Evolutionary conservation across 257 asterid genomes (phyloP), one percentile per base, ranked within the genome.

Genomic region (Solanum appendiculatum): DNA sequence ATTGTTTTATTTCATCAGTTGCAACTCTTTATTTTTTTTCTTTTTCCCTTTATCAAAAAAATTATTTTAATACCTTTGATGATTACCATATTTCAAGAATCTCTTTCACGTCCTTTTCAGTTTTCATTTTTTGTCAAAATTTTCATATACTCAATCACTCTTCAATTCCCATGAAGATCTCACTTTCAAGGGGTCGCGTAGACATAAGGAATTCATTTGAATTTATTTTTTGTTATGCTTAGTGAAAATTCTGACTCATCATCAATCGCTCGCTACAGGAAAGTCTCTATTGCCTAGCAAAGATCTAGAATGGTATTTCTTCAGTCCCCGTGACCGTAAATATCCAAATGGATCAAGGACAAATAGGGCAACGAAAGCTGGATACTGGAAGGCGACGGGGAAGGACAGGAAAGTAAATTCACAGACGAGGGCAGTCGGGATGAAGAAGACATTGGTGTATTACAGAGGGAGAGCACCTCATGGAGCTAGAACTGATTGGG

Each of bases 311-410:
- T 97, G 99, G 99, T 97, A 96, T 87, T 97, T 97, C 91, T 97
- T 96, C 81, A 94, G 99, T 88, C 99, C 99, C 12, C 90, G 99
- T 80, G 99, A 97, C 88, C 95, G 99, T 3, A 97, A 97, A 84
- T 97, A 97, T 51, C 99, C 99, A 3, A 97, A 97, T 73, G 99
- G 99, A 25, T 96, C 99, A 2, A 93, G 99, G 91, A 97, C 99
- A 1, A 97, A 97, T 70, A 92, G 99, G 21, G 99, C 99, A 25
- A 97, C 99, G 1, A 94, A 91, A 89, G 94, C 98, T 1, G 99
- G 99, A 18, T 97, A 97, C 25, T 97, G 99, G 99, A 97, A 97
- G 94, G 99, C 99, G 2, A 97, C 99, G 0, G 99, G 99, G 1
- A 97, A 97, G 93, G 99, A 97, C 31, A 91, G 99, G 58, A 96